Evolutionary conservation across 1,284 basidiomycete species (phyloP), one percentile per base, ranked within the genome.

Genomic region (Cystobasidium slooffiae): DNA sequence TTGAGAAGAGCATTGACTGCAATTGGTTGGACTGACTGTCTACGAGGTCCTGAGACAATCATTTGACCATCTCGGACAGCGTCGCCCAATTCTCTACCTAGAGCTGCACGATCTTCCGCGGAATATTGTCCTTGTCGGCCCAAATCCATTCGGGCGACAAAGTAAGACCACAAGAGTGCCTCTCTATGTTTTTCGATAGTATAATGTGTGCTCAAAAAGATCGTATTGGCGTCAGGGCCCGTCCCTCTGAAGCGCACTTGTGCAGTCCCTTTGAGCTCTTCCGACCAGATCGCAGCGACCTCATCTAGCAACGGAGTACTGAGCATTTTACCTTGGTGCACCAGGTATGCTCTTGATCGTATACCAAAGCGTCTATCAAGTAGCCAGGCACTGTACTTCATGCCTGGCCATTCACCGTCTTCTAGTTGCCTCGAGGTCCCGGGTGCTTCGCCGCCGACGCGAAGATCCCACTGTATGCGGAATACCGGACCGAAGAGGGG

Each of bases 161-260:
- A 64, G 39, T 64, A 72, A 39, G 69, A 72, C 69, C 69, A 72
- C 47, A 72, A 61, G 24, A 72, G 39, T 16, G 69, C 69, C 44
- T 72, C 69, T 18, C 69, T 37, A 41, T 72, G 69, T 37, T 65
- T 63, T 31, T 72, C 69, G 16, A 72, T 58, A 37, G 43, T 6
- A 41, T 72, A 72, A 44, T 64, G 51, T 7, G 61, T 72, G 14
- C 39, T 24, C 20, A 72, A 61, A 39, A 65, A 53, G 6, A 61
- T 6, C 59, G 46, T 72, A 18, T 63, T 64, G 59, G 55, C 47
- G 22, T 72, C 69, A 6, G 58, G 31, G 4, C 9, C 16, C 8
- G n/a, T 46, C 6, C 69, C 69, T 9, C 69, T 59, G 41, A 72
- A 72, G 49, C 69, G 59, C 8, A 55, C 58, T 64, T 72, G 47